phyloP scores from a whole-genome alignment of 257 asterid species.

The Solanum clarkiae region DNA sequence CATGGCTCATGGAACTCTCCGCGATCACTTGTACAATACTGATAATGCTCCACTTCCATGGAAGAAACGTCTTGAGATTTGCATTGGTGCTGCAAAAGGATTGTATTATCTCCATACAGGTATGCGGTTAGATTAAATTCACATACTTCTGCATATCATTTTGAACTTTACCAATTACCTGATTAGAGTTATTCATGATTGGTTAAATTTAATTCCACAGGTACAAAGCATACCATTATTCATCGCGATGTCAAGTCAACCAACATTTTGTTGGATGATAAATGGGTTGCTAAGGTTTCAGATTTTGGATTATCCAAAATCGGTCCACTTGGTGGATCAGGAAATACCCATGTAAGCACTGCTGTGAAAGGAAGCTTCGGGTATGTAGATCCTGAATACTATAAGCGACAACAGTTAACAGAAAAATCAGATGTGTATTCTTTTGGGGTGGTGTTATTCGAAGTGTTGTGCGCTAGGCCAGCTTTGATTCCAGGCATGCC shows the following conservation, averaged over 20 bases:
- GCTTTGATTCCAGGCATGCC: slow-evolving; percentile 15
- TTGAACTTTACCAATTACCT: too few relatives aligned
- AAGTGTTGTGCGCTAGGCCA: slow-evolving; percentile 41
- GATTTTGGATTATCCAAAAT: slow-evolving; percentile 65
- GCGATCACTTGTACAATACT: slow-evolving; percentile 35
- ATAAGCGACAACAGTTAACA: slow-evolving; percentile 37
- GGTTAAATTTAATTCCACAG: not conserved
- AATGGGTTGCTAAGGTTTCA: slow-evolving; percentile 54
- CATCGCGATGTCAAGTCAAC: slow-evolving; percentile 71
- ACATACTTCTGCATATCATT: too few relatives aligned
- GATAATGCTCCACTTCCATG: slow-evolving; percentile 27
- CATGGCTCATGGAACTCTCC: slow-evolving; percentile 48
- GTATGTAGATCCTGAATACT: slow-evolving; percentile 61
- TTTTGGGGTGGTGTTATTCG: slow-evolving; percentile 54
- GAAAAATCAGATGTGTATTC: slow-evolving; percentile 67
- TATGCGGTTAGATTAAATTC: not conserved
- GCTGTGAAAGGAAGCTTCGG: slow-evolving; percentile 68
- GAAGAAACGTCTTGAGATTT: slow-evolving; percentile 45
- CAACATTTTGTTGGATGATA: slow-evolving; percentile 49
- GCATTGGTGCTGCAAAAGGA: slow-evolving; percentile 59
- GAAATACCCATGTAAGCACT: slow-evolving; percentile 45
- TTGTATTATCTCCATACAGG: slow-evolving; percentile 51
- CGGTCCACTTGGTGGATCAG: slow-evolving; percentile 28
- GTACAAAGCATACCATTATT: slow-evolving; percentile 26
- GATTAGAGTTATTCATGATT: not conserved